Conservation (phyloP, 495 filamentous ascomycete species). For the Talaromyces wortmannii region DNA sequence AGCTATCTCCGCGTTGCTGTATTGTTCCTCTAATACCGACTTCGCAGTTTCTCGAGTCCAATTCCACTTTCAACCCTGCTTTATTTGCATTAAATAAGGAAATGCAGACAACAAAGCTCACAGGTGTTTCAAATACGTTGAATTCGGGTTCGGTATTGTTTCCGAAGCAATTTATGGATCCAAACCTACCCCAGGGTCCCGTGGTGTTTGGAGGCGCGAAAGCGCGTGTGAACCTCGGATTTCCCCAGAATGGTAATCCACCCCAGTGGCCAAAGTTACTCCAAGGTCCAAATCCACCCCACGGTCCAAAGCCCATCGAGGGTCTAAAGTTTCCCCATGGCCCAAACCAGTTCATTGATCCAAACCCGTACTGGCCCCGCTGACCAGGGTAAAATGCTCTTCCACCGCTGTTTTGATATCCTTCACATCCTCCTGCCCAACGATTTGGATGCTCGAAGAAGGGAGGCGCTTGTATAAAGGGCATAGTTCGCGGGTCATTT, state of each 20-base stretch:
- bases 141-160: background rate
- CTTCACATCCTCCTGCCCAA: background rate
- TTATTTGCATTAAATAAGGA: background rate
- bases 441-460: background rate
- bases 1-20: background rate
- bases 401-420: background rate
- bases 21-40: background rate
- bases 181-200: background rate
- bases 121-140: background rate
- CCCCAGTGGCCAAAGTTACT: background rate
- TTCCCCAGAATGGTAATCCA: background rate
- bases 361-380: background rate
- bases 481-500: too few species aligned
- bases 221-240: background rate
- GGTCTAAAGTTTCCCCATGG: background rate
- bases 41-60: background rate
- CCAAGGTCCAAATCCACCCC: background rate
- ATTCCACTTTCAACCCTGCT: background rate
- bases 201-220: background rate
- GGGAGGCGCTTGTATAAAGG: background rate
- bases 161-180: background rate
- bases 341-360: background rate
- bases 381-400: background rate
- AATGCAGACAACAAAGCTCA: background rate
- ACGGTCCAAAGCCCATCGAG: background rate